Evolutionary conservation across 306 rosid genomes (phyloP), one percentile per base, ranked within the genome.

Genomic region (Vigna unguiculata): DNA sequence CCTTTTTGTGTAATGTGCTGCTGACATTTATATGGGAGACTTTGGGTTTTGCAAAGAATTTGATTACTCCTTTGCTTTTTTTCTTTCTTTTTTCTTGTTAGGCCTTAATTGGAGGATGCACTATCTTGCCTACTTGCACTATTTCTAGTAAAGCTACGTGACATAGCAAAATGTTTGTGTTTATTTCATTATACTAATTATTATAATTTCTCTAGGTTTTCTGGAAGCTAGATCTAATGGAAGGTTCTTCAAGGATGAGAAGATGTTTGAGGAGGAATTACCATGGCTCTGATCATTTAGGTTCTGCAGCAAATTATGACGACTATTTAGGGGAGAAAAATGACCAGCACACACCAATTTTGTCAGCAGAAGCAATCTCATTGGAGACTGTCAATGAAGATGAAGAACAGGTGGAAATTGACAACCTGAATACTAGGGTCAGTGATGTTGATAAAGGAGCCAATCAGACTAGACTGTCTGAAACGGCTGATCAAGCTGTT

Each of bases 211-310:
- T 80, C 51, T 87, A 95, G 99, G 93, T 91, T 70, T 92, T 92
- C 75, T 95, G 97, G 99, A 95, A 95, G 88, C 96, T 95, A 51
- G 99, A 92, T 78, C 87, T 90, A 30, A 89, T 92, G 97, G 99
- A 95, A 86, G 91, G 88, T 86, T 91, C 97, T 72, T 87, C 97
- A 6, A 87, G 99, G 85, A 95, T 95, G 99, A 92, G 97, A 72
- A 83, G 55, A 72, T 90, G 97, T 78, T 78, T 95, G 79, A 88
- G 91, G 80, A 90, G 91, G 90, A 95, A 92, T 79, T 92, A 92
- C 61, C 82, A 71, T 77, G 97, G 99, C 30, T 90, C 93, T 64
- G 96, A 95, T 83, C 99, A 95, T 86, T 81, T 91, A 81, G 96
- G 98, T 58, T 88, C 92, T 78, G 91, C 97, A 66, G 96, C 96